Conservation (phyloP, 768 basidiomycete species). For the Suillus occidentalis region DNA sequence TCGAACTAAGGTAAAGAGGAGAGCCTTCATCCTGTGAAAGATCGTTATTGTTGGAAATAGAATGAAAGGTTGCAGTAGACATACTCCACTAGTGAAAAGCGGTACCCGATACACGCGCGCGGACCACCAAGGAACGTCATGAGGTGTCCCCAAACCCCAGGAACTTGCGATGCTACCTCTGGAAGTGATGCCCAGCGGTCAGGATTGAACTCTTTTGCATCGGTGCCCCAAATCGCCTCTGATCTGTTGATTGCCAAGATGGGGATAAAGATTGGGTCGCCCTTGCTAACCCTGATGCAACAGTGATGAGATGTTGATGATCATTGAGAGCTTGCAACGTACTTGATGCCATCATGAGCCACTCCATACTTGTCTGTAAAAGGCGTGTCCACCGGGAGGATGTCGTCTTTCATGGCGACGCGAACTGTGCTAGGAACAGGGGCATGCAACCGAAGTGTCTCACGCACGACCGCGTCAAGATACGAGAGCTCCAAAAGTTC, state of each 20-base stretch:
- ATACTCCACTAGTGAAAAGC: constrained; percentile 61
- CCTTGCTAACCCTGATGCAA: constrained; percentile 40
- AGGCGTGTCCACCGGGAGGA: constrained; percentile 49
- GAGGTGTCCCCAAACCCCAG: constrained; percentile 61
- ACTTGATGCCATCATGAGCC: constrained; percentile 42
- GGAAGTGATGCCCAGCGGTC: constrained; percentile 61
- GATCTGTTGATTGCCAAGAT: constrained; percentile 54
- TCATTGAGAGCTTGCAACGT: constrained; percentile 3
- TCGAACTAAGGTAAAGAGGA: constrained; percentile 51
- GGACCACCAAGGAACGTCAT: constrained; percentile 67
- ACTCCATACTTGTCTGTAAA: constrained; percentile 44
- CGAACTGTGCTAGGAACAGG: constrained; percentile 47
- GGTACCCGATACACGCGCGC: constrained; percentile 65
- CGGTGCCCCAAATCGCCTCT: constrained; percentile 59
- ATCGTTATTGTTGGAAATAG: neutral
- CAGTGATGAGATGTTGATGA: neutral
- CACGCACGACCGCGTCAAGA: constrained; percentile 65
- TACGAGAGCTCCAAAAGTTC: constrained; percentile 64
- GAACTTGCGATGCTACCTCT: constrained; percentile 43
- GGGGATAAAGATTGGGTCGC: constrained; percentile 49
- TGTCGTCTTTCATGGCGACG: constrained; percentile 50
- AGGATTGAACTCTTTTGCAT: constrained; percentile 63
- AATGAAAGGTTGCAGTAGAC: constrained; percentile 19
- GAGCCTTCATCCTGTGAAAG: constrained; percentile 36
- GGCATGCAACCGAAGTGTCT: constrained; percentile 56